Base-by-base conservation (phyloP, 2,329 filamentous ascomycete genomes). In the Colletotrichum kahawae region DNA sequence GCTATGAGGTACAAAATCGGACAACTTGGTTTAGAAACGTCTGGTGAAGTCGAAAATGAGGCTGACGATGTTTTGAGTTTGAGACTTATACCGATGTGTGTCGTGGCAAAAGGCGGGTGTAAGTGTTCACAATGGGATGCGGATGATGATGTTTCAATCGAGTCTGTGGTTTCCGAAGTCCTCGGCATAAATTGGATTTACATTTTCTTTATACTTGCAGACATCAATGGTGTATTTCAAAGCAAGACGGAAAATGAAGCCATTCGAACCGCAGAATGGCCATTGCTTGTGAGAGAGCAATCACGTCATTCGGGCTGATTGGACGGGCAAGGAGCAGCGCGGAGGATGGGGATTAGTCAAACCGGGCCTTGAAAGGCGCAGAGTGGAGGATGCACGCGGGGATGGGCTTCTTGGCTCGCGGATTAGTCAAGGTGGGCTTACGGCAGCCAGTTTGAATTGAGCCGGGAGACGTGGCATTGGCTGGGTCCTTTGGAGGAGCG, bases 291-390 rank as follows among this genome's bases (percentile, higher is more conserved):
- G 64, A 65, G 16, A 73, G 24, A 51, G 57, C 43, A 60, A 75
- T 75, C 73, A 75, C 73, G 73, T 73, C 73, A 75, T 75, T 60
- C 21, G 21, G 57, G 18, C n/a, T 38, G 36, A 73, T 72, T 60
- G 73, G 63, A 13, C 48, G 71, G 71, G 59, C 54, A 21, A 21
- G 57, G n/a, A 51, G 36, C 67, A 38, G 70, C 59, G 65, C 51
- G 36, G 67, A 71, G 31, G 36, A 18, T 16, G n/a, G 18, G 38
- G 34, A 74, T 74, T 74, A 74, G 72, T 74, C 60, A 74, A 66
- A 7, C n/a, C 18, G 21, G n/a, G 48, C n/a, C 21, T 33, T 21
- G 34, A 24, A 24, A 21, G 27, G 36, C 48, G 34, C 8, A 29
- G 27, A 10, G 34, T 51, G 71, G 66, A 29, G 43, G 64, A 33